Conservation (phyloP, 2,329 filamentous ascomycete genomes). For the Onygenales sp. region DNA sequence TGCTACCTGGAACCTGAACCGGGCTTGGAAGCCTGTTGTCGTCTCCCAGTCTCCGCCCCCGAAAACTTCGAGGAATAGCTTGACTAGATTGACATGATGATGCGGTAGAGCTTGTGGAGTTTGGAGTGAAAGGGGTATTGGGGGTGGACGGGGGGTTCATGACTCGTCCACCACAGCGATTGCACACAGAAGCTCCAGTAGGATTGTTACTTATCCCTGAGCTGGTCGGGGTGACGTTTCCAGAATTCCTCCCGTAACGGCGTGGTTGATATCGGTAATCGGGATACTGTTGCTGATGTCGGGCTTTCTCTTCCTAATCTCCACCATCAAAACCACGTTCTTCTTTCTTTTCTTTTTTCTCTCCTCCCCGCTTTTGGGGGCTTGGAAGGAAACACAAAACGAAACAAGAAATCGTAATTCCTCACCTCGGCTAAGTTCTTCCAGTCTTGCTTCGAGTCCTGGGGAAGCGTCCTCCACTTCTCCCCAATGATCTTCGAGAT, state of each 20-base stretch:
- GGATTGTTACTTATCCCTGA: conserved; percentile 28
- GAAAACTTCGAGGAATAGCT: conserved; percentile 14
- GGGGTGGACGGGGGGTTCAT: conserved; percentile 38
- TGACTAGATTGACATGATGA: conserved; percentile 20
- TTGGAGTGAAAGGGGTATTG: conserved; percentile 30
- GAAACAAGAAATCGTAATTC: neutral
- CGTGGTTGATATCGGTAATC: conserved; percentile 91
- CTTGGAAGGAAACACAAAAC: neutral
- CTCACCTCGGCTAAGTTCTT: conserved; percentile 72
- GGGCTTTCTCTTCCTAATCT: conserved; percentile 69
- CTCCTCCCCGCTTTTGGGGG: neutral
- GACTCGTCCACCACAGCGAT: conserved; percentile 37
- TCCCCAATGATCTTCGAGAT: conserved; percentile 96
- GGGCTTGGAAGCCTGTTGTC: conserved; percentile 16
- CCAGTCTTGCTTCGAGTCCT: conserved; percentile 74
- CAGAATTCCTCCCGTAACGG: conserved; percentile 49
- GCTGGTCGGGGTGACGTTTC: conserved; percentile 23
- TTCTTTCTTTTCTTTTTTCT: neutral
- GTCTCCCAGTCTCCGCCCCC: conserved; percentile 16
- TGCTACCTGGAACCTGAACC: conserved; percentile 16
- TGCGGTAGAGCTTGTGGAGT: conserved; percentile 14
- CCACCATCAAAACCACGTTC: conserved; percentile 8
- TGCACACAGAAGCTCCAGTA: conserved; percentile 29
- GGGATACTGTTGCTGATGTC: conserved; percentile 82
- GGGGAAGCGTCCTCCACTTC: conserved; percentile 73